Conservation (phyloP, 1,139 yeast species). For the Magnusiomyces paraingens region DNA sequence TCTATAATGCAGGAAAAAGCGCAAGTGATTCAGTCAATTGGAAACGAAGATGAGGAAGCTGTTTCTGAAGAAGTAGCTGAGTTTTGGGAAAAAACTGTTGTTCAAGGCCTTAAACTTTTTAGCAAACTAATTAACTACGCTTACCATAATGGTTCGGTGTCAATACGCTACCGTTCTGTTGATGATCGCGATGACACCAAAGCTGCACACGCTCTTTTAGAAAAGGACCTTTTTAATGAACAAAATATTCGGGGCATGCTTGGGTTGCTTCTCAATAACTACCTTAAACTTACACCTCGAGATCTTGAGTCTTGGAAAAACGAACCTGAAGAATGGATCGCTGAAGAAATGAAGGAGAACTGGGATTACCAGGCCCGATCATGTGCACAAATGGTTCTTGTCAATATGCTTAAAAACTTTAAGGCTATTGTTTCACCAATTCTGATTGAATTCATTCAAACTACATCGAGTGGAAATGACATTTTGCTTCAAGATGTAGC, state of each 20-base stretch:
- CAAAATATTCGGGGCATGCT: conserved; percentile 52
- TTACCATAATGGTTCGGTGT: conserved; percentile 59
- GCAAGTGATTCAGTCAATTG: conserved; percentile 44
- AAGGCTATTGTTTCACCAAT: conserved; percentile 55
- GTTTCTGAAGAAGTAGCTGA: conserved; percentile 29
- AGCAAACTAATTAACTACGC: conserved; percentile 56
- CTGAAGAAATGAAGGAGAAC: conserved; percentile 67
- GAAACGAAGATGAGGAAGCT: conserved; percentile 39
- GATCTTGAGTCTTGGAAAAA: conserved; percentile 76
- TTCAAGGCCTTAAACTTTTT: conserved; percentile 62
- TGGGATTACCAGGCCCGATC: conserved; percentile 85
- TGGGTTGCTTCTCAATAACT: conserved; percentile 63
- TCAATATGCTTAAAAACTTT: conserved; percentile 62
- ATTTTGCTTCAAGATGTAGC: conserved; percentile 72
- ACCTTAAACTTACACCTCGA: conserved; percentile 60
- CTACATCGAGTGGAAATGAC: conserved; percentile 42
- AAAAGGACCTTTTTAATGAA: conserved; percentile 51
- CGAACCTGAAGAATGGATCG: conserved; percentile 92
- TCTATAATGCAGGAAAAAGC: conserved; percentile 60
- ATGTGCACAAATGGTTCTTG: conserved; percentile 81
- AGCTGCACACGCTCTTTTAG: conserved; percentile 47
- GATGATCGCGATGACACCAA: conserved; percentile 51
- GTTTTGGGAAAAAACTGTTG: conserved; percentile 71
- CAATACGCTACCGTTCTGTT: conserved; percentile 56
- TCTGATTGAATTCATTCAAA: conserved; percentile 57